Evolutionary conservation across 805 yeast genomes (phyloP).

Genomic region (Sugiyamaella lignohabitans): DNA sequence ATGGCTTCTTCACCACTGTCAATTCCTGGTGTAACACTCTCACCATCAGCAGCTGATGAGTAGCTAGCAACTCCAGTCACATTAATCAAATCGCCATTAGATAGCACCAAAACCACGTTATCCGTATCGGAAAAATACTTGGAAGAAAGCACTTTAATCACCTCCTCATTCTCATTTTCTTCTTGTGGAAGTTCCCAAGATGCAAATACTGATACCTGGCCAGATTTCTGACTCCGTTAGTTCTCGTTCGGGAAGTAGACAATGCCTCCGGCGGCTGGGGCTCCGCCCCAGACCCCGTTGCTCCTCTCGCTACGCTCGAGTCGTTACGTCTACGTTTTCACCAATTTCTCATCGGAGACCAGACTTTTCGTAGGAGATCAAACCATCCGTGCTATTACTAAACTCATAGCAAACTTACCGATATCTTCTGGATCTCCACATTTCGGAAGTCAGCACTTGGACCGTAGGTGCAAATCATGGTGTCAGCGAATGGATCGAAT

Average conservation of each 20-base stretch:
- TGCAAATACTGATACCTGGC: conserved; percentile 52
- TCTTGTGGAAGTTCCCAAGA: conserved; percentile 39
- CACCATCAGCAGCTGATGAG: conserved; percentile 73
- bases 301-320: no score
- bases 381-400: not conserved
- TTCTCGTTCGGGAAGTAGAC: conserved; percentile 4
- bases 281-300: not conserved
- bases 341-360: not conserved
- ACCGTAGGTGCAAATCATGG: conserved; percentile 59
- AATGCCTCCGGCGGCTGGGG: not conserved
- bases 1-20: conserved; percentile 50
- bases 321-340: no score
- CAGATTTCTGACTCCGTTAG: conserved; percentile 49
- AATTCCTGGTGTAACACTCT: conserved; percentile 43
- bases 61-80: conserved; percentile 43
- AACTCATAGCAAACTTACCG: conserved; percentile 17
- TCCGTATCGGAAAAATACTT: conserved; percentile 64
- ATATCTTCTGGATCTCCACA: conserved; percentile 70
- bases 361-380: not conserved
- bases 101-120: conserved; percentile 59
- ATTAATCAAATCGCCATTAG: conserved; percentile 64
- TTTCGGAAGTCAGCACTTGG: conserved; percentile 46
- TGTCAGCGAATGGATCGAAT: conserved; percentile 70
- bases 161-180: not conserved
- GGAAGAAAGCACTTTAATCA: conserved; percentile 40